These are phyloP conservation scores for Penicillium verhagenii DNA, from an alignment of 495 filamentous ascomycete species.

Conservation along the genomic window DNA sequence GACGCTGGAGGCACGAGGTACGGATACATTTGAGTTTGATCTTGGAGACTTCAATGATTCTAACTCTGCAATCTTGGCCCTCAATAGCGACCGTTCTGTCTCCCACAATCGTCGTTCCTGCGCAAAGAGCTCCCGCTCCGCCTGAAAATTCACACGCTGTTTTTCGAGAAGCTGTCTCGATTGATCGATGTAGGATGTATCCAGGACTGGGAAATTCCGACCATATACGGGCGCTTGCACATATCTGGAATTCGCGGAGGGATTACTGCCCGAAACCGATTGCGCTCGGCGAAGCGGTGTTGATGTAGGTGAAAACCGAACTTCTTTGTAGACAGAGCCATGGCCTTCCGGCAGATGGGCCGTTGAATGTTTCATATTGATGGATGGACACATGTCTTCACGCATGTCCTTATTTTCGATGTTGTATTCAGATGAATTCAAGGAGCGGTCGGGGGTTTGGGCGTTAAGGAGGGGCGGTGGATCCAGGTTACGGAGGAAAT, in stretches of 20 bases:
- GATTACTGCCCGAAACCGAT: conserved; percentile 37
- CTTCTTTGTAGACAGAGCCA: conserved; percentile 47
- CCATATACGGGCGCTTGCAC: conserved; percentile 7
- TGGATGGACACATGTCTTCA: background rate
- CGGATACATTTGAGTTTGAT: conserved; percentile 2
- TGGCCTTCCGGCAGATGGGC: conserved; percentile 36
- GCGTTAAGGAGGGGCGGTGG: background rate
- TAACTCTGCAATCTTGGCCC: conserved; percentile 39
- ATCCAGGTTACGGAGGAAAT: background rate
- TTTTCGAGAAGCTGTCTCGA: conserved; percentile 42
- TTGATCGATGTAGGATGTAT: conserved; percentile 38
- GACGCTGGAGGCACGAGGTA: conserved; percentile 1
- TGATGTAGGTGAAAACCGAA: conserved; percentile 46
- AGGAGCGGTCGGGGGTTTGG: background rate
- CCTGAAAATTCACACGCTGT: conserved; percentile 39
- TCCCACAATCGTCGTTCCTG: conserved; percentile 45
- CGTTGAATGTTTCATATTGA: conserved; percentile 32
- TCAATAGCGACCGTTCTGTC: conserved; percentile 38
- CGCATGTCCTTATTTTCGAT: background rate
- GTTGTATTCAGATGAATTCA: background rate
- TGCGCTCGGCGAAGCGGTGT: conserved; percentile 40
- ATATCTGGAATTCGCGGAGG: conserved; percentile 25
- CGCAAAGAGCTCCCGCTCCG: conserved; percentile 38
- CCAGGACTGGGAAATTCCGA: conserved; percentile 18
- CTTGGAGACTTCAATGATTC: conserved; percentile 30